Conservation (phyloP, 176 grass and related monocot species). For the Bolboschoenus planiculmis region DNA sequence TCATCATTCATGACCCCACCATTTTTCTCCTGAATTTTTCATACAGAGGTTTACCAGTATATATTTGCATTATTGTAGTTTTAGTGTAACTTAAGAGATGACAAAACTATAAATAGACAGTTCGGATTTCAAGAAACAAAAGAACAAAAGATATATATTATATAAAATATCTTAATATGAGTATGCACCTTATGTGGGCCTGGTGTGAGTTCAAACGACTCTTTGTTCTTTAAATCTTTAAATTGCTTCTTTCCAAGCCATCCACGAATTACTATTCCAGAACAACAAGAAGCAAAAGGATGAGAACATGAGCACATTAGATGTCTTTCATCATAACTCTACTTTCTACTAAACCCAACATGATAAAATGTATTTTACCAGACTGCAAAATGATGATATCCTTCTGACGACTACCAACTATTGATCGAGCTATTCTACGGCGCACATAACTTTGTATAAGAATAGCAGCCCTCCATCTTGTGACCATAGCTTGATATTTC, state of each 20-base stretch:
- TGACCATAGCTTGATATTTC: constrained; percentile 40
- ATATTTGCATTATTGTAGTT: not conserved
- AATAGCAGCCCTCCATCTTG: constrained; percentile 76
- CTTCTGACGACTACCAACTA: constrained; percentile 47
- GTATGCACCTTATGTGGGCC: constrained; percentile 20
- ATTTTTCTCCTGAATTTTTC: constrained; percentile 2
- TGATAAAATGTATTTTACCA: constrained; percentile 35
- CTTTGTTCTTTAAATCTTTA: constrained; percentile 34
- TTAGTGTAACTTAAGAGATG: not conserved
- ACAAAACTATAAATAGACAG: not conserved
- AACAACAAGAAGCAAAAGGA: constrained; percentile 18
- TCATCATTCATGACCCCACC: constrained; percentile 45
- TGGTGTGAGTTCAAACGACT: constrained; percentile 19
- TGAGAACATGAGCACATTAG: constrained; percentile 26
- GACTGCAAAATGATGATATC: constrained; percentile 70
- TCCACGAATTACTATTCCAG: constrained; percentile 55
- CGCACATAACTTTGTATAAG: constrained; percentile 81
- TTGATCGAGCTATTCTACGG: constrained; percentile 35
- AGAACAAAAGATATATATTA: not conserved
- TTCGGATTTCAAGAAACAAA: not conserved
- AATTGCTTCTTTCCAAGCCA: constrained; percentile 60
- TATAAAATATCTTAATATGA: constrained; percentile 27
- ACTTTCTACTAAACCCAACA: not conserved
- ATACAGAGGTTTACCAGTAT: not conserved
- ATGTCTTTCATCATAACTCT: not conserved